These are phyloP conservation scores for Tetrapisispora fleetii DNA, from an alignment of 805 yeast genomes.

Conservation along the genomic window DNA sequence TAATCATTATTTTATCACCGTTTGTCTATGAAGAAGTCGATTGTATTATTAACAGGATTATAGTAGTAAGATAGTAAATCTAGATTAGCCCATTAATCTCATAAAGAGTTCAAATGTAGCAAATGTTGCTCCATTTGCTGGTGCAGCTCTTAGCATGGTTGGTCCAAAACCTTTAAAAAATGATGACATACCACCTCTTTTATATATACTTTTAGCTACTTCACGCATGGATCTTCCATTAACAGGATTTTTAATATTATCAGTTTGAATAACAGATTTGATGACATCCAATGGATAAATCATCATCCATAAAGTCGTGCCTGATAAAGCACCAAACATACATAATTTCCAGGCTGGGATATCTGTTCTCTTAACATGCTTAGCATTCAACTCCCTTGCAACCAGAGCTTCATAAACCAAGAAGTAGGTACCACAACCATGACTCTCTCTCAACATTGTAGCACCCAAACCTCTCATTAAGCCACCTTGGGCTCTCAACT, in stretches of 20 bases:
- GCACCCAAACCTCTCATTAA: constrained; percentile 77
- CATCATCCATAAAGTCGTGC: constrained; percentile 77
- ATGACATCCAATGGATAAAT: constrained; percentile 85
- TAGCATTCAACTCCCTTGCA: constrained; percentile 35
- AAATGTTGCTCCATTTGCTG: constrained; percentile 96
- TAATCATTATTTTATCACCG: too few species aligned
- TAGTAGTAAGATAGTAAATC: neutral
- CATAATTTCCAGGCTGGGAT: constrained; percentile 86
- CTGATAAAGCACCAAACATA: constrained; percentile 81
- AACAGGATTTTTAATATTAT: constrained; percentile 47
- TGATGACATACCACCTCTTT: constrained; percentile 56
- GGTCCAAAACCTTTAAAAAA: constrained; percentile 88
- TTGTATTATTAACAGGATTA: neutral
- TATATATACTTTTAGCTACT: constrained; percentile 45
- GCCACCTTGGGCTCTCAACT: constrained; percentile 46
- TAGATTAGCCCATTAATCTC: constrained; percentile 44
- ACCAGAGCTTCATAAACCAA: constrained; percentile 84
- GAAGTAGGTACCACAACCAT: constrained; percentile 85
- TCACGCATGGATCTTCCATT: constrained; percentile 44
- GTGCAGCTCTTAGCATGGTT: constrained; percentile 91
- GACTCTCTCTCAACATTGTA: constrained; percentile 72
- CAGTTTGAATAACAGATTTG: constrained; percentile 82
- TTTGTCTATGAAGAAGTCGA: neutral
- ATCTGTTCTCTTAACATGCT: constrained; percentile 44
- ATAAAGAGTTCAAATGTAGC: constrained; percentile 86